Evolutionary conservation across 208 protist genomes (phyloP).

Genomic region (Histomonas meleagridis): DNA sequence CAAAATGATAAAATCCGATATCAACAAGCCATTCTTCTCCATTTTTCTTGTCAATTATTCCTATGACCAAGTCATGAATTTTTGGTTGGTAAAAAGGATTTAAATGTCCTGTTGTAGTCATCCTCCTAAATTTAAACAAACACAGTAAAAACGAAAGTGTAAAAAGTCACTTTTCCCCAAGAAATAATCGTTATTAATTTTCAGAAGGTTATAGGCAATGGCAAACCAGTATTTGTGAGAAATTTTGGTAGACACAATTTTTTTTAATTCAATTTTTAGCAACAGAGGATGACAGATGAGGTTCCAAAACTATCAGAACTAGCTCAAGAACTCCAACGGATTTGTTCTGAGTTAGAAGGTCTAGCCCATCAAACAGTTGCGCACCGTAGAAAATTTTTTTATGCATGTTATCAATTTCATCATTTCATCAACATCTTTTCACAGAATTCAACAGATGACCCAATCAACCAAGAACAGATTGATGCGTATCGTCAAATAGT

Average conservation of each 20-base stretch:
- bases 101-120: no score
- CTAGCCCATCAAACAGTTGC: slow-evolving; percentile 7
- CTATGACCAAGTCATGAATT: neutral
- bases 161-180: no score
- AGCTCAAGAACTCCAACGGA: neutral
- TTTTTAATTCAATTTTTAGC: no score
- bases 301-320: neutral
- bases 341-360: neutral
- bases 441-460: neutral
- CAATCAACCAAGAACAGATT: neutral
- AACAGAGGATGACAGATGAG: no score
- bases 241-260: no score
- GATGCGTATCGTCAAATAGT: neutral
- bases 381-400: slow-evolving; percentile 7
- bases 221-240: no score
- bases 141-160: no score
- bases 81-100: neutral
- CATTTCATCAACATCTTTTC: neutral
- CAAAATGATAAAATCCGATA: neutral
- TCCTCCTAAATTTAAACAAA: no score
- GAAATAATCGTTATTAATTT: no score
- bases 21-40: neutral
- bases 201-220: no score
- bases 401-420: neutral
- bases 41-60: neutral